Evolutionary conservation across 768 basidiomycete genomes (phyloP).

Genomic region (Lentinula detonsa): DNA sequence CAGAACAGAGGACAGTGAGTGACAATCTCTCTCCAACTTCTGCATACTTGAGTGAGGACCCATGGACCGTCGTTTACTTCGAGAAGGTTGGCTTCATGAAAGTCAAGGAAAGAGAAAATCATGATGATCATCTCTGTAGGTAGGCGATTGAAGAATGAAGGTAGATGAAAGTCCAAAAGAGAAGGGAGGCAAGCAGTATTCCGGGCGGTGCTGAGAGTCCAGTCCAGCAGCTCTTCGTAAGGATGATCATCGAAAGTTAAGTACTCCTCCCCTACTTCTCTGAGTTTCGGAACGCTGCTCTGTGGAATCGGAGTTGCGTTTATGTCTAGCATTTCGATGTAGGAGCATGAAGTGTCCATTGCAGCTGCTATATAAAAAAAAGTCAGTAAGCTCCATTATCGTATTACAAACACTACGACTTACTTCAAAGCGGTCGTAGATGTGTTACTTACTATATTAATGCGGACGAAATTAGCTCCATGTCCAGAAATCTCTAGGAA

Average conservation of each 20-base stretch:
- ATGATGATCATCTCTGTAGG: conserved; percentile 6
- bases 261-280: not conserved
- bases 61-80: conserved; percentile 1
- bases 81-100: not conserved
- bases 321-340: not conserved
- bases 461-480: not conserved
- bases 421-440: not conserved
- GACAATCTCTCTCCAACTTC: not conserved
- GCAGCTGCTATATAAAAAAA: not conserved
- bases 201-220: not conserved
- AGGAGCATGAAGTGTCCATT: not conserved
- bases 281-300: not conserved
- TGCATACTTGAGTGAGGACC: conserved; percentile 6
- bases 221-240: not conserved
- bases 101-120: not conserved
- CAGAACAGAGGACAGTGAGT: not conserved
- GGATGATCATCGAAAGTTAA: not conserved
- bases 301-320: not conserved
- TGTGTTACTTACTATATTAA: not conserved
- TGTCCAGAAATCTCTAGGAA: not conserved
- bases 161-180: not conserved
- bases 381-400: not conserved
- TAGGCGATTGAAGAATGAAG: not conserved
- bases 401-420: not conserved
- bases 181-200: not conserved